Evolutionary conservation across 345 rosid genomes (phyloP).

Genomic region (Salix dunnii): DNA sequence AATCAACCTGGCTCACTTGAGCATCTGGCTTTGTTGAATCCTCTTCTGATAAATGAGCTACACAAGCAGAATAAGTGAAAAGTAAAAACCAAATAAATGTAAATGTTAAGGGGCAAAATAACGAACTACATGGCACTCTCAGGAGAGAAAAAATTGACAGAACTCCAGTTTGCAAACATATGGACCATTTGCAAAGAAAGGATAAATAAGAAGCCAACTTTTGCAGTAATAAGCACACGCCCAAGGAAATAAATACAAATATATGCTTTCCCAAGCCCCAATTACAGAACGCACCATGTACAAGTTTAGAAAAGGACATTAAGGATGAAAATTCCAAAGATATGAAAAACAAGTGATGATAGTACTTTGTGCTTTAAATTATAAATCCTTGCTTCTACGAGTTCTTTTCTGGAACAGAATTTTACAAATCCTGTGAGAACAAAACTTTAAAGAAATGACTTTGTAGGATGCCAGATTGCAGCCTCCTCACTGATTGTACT

Average conservation of each 20-base stretch:
- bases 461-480: neutral
- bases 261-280: no score
- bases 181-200: neutral
- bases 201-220: neutral
- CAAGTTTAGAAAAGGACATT: neutral
- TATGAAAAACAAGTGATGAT: no score
- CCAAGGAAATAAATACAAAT: no score
- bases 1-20: conserved; percentile 31
- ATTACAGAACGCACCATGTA: neutral
- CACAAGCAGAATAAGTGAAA: conserved; percentile 9
- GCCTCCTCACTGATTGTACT: neutral
- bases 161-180: neutral
- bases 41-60: conserved; percentile 45
- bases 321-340: no score
- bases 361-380: no score
- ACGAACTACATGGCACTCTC: neutral
- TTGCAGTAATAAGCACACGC: neutral
- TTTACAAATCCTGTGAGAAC: no score
- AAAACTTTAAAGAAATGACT: no score
- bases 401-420: no score
- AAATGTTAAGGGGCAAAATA: neutral
- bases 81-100: neutral
- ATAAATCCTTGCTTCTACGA: no score
- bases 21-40: conserved; percentile 44
- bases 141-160: neutral